These are phyloP conservation scores for Aspergillus thermomutatus DNA, from an alignment of 2,329 filamentous ascomycete species.

Conservation along the genomic window DNA sequence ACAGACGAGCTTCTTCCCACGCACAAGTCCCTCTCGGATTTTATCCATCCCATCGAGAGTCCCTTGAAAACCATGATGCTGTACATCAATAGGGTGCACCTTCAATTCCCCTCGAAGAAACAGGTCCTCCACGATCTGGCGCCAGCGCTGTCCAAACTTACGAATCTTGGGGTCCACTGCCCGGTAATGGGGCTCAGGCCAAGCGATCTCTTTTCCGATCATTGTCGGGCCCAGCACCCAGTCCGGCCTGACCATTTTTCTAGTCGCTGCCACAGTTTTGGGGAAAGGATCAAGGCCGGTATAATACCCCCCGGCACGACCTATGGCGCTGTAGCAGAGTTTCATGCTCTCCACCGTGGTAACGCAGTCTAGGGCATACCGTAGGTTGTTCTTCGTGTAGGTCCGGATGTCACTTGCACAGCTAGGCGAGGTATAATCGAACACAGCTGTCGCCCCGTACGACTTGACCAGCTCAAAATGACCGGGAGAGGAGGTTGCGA, in stretches of 20 bases:
- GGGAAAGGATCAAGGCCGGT: slow-evolving; percentile 14
- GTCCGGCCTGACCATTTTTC: slow-evolving; percentile 7
- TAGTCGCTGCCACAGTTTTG: background rate
- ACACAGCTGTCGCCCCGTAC: too few relatives aligned
- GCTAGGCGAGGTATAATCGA: background rate
- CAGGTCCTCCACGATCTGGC: background rate
- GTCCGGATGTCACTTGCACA: slow-evolving; percentile 14
- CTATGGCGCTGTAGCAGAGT: slow-evolving; percentile 21
- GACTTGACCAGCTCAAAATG: background rate
- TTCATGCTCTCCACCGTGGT: slow-evolving; percentile 7
- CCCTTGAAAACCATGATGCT: background rate
- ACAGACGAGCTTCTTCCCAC: background rate
- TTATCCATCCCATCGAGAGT: background rate
- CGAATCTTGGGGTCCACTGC: background rate
- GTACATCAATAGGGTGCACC: background rate
- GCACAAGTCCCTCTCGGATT: background rate
- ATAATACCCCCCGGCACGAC: slow-evolving; percentile 19
- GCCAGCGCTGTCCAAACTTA: background rate
- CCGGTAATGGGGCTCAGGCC: slow-evolving; percentile 2
- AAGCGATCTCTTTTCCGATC: slow-evolving; percentile 11
- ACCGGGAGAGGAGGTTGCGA: too few relatives aligned
- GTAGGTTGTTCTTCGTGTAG: slow-evolving; percentile 13
- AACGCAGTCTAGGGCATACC: slow-evolving; percentile 14
- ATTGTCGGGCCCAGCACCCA: slow-evolving; percentile 16
- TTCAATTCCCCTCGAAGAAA: background rate